phyloP scores from a whole-genome alignment of 2,329 filamentous ascomycete species.

The Verticillium nonalfalfae region DNA sequence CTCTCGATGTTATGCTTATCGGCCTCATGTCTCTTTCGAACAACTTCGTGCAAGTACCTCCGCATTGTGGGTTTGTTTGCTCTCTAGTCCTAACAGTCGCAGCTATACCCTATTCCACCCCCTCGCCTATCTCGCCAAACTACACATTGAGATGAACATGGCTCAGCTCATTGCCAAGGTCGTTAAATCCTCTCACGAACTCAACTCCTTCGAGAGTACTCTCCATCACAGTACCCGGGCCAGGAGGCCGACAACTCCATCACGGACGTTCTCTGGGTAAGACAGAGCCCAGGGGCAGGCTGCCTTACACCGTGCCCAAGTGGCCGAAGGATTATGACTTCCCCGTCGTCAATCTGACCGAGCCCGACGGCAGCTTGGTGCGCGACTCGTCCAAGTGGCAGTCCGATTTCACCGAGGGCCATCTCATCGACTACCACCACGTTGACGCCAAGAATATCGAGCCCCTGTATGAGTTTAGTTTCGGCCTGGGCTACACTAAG shows the following conservation, averaged over 20 bases:
- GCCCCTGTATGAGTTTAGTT: slow-evolving; percentile 47
- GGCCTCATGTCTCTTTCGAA: neutral
- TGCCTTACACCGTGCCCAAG: slow-evolving; percentile 53
- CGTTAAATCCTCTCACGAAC: neutral
- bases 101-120: slow-evolving; percentile 34
- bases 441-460: slow-evolving; percentile 40
- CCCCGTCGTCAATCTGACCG: too few relatives aligned
- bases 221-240: slow-evolving; percentile 30
- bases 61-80: neutral
- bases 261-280: slow-evolving; percentile 54
- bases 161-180: slow-evolving; percentile 41
- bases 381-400: slow-evolving; percentile 23
- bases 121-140: slow-evolving; percentile 43
- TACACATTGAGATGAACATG: slow-evolving; percentile 50
- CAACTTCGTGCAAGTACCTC: slow-evolving; percentile 11
- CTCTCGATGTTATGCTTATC: slow-evolving; percentile 14
- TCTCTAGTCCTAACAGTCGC: neutral
- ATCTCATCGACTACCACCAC: slow-evolving; percentile 39
- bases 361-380: too few relatives aligned
- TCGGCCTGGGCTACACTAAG: slow-evolving; percentile 48
- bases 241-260: slow-evolving; percentile 57
- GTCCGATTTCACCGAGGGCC: slow-evolving; percentile 43
- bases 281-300: slow-evolving; percentile 51
- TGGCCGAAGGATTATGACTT: slow-evolving; percentile 26
- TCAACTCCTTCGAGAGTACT: slow-evolving; percentile 8